Evolutionary conservation across 2,329 filamentous ascomycete genomes (phyloP).

Genomic region (Botrytis elliptica): DNA sequence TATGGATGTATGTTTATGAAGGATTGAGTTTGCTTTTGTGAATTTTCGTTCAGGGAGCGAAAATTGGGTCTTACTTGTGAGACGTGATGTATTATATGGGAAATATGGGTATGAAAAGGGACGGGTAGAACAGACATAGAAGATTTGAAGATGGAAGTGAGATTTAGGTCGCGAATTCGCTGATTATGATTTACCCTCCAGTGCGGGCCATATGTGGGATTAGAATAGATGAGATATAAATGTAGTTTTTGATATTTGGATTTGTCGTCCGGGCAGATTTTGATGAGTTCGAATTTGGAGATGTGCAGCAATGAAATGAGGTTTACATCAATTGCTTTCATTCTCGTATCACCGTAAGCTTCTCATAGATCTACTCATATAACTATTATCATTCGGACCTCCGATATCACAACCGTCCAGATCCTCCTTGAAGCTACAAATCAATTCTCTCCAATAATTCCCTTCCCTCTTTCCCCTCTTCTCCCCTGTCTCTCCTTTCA

Average conservation of each 20-base stretch:
- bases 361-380: no score
- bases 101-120: not conserved
- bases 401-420: not conserved
- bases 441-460: slow-evolving; percentile 30
- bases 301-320: not conserved
- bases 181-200: not conserved
- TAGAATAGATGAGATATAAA: not conserved
- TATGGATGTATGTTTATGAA: not conserved
- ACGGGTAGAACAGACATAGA: not conserved
- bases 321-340: not conserved
- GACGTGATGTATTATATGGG: not conserved
- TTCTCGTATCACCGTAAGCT: not conserved
- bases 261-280: accelerated
- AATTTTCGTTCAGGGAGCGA: not conserved
- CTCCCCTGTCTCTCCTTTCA: slow-evolving; percentile 18
- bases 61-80: not conserved
- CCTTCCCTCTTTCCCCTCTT: slow-evolving; percentile 24
- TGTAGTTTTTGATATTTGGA: no score
- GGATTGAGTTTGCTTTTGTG: not conserved
- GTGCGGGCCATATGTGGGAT: not conserved
- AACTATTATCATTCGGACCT: not conserved
- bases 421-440: slow-evolving; percentile 13
- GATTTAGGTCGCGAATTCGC: not conserved
- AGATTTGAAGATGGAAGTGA: not conserved
- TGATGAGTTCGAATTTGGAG: not conserved